Evolutionary conservation across 169 alveolate genomes (phyloP), one percentile per base, ranked within the genome.

Genomic region (Cryptosporidium andersoni): DNA sequence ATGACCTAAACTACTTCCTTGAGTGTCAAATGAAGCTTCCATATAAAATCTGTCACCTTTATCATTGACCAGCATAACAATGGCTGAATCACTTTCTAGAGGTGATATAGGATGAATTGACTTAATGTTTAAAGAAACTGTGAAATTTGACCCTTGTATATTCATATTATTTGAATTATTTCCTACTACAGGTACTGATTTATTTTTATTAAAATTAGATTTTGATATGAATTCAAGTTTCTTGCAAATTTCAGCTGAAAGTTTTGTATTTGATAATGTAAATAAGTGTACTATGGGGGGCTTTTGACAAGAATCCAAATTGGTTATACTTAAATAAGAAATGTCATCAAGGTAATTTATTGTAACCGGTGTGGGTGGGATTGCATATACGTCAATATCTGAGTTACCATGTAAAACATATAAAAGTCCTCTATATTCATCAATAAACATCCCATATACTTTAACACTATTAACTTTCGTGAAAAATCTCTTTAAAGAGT

Each of bases 71-170:
- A 74, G 11, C 40, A 74, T 74, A 37, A 51, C 63, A 43, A 55
- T 43, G 48, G 60, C 60, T 11, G n/a, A 37, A 42, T 74, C 85
- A 43, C 85, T 74, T 58, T 74, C 85, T 45, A 45, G 67, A 2
- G 85, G 85, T 12, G 7, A 58, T 36, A 60, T 62, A 40, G 85
- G 85, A 45, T 74, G 85, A 74, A 74, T 43, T 48, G 67, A 74
- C 16, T 58, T 55, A 1, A 74, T 74, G 34, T 42, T 42, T 2
- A 74, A 8, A 58, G 3, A 6, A 25, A 60, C 43, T 9, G 36
- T 5, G 25, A 45, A 16, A 14, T n/a, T 64, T 9, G 62, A 34
- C 12, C 51, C 36, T 45, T n/a, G 14, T 51, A 25, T 25, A 25
- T 25, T 25, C 25, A 25, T 25, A 25, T 25, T 25, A 25, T 25